Evolutionary conservation across 148 eudicot species (phyloP), one percentile per base, ranked within the genome.

Genomic region (Camellia lanceoleosa): DNA sequence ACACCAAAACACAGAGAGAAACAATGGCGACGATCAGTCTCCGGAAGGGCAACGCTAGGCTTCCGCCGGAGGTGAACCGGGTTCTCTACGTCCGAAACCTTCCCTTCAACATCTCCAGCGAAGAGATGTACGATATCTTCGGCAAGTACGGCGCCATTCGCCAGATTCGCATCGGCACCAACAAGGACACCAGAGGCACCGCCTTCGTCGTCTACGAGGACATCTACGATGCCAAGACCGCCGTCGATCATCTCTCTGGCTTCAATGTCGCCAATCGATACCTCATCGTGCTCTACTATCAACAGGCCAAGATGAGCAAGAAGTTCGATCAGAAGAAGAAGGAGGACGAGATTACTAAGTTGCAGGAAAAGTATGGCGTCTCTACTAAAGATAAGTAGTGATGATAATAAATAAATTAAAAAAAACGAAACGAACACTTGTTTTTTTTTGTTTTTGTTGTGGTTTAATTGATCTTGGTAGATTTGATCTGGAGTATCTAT

Each of bases 221-320:
- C 60, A 91, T 91, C 67, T 91, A 91, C 81, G 95, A 91, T 19
- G 95, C 95, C 38, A 91, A 91, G 68, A 90, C 92, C 15, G 92
- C 92, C 5, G 92, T 91, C 10, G 92, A 91, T 62, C 95, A 91
- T 46, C 86, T 89, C 38, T 30, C 38, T 30, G 38, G 38, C 38
- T 30, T 30, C 38, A 30, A 30, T 30, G 38, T 30, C 38, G 38
- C 38, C 1, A 91, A 89, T 76, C 73, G 95, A 44, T 91, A 90
- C 67, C 64, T 91, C 5, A 91, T 91, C 30, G 92, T 91, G 38
- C 74, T 91, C 82, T 91, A 91, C 61, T 89, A 91, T 68, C 95
- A 91, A 80, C 95, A 90, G 10, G 87, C 87, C 7, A 91, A 90
- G 95, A 88, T 89, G 38, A 30, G 38, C 38, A 30, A 30, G 38